Evolutionary conservation across 805 yeast species (phyloP).

Genomic region (Peterozyma toletana): DNA sequence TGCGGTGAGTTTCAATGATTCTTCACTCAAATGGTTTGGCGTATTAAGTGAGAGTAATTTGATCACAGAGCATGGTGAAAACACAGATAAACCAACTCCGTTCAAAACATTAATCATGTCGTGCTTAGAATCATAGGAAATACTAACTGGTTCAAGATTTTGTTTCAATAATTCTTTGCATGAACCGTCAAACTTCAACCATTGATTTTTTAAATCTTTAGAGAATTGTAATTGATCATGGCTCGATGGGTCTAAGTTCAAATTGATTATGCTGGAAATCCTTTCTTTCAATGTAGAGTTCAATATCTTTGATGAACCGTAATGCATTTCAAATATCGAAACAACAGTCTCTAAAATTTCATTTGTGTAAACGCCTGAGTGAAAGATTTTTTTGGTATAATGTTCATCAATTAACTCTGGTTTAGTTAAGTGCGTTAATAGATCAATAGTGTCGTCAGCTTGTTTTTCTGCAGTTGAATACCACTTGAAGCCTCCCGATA

Average conservation of each 20-base stretch:
- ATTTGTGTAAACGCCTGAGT: constrained; percentile 40
- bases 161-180: constrained; percentile 64
- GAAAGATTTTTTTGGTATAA: constrained; percentile 39
- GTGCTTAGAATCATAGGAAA: constrained; percentile 29
- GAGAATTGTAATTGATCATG: constrained; percentile 25
- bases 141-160: constrained; percentile 51
- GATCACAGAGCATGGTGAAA: constrained; percentile 24
- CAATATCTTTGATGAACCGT: constrained; percentile 10
- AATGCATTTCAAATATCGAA: constrained; percentile 41
- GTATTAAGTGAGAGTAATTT: constrained; percentile 26
- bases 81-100: constrained; percentile 23
- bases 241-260: constrained; percentile 7
- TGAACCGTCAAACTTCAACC: constrained; percentile 64
- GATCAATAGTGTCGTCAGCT: constrained; percentile 14
- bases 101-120: constrained; percentile 26
- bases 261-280: constrained; percentile 10
- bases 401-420: constrained; percentile 22
- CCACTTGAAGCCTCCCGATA: constrained; percentile 31
- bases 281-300: neutral
- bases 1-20: neutral
- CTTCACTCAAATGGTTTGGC: neutral
- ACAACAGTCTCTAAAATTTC: constrained; percentile 45
- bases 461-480: constrained; percentile 25
- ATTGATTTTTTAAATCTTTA: constrained; percentile 37
- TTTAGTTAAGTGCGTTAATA: neutral